phyloP scores from a whole-genome alignment of 164 flowering plant species.

The Stephania cephalantha region DNA sequence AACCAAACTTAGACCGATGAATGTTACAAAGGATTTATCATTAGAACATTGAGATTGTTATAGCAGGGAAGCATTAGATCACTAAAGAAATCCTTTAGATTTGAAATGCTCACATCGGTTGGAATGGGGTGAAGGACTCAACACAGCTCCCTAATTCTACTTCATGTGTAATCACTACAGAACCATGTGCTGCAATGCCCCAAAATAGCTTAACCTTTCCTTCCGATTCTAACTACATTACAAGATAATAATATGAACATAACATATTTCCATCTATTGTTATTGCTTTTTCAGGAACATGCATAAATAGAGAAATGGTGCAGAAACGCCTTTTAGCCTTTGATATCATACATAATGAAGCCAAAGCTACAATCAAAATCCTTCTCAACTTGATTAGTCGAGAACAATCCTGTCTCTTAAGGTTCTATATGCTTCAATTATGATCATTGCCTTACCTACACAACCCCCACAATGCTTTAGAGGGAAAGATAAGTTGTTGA shows the following conservation, averaged over 20 bases:
- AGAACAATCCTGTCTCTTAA: slow-evolving; percentile 80
- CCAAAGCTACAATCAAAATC: slow-evolving; percentile 83
- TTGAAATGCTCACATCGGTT: slow-evolving; percentile 33
- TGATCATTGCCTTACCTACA: slow-evolving; percentile 71
- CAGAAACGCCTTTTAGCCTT: slow-evolving; percentile 58
- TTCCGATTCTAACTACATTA: slow-evolving; percentile 50
- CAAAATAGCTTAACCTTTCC: slow-evolving; percentile 69
- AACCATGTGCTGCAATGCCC: slow-evolving; percentile 93
- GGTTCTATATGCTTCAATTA: slow-evolving; percentile 80
- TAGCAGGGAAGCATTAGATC: not conserved
- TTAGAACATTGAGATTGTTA: not conserved
- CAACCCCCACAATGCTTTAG: slow-evolving; percentile 67
- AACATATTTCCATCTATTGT: not conserved
- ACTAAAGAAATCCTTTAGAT: not conserved
- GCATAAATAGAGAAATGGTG: slow-evolving; percentile 26
- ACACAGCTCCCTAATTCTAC: slow-evolving; percentile 70
- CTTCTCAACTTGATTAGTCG: slow-evolving; percentile 89
- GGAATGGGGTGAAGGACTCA: slow-evolving; percentile 91
- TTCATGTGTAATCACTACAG: slow-evolving; percentile 83
- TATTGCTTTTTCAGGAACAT: not conserved
- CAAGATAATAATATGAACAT: not conserved
- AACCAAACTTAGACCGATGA: not conserved
- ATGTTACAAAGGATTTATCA: not conserved
- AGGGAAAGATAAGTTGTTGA: slow-evolving; percentile 59
- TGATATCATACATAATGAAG: slow-evolving; percentile 74